These are phyloP conservation scores for Botrytis fabae DNA, from an alignment of 2,329 filamentous ascomycete genomes.

Conservation along the genomic window DNA sequence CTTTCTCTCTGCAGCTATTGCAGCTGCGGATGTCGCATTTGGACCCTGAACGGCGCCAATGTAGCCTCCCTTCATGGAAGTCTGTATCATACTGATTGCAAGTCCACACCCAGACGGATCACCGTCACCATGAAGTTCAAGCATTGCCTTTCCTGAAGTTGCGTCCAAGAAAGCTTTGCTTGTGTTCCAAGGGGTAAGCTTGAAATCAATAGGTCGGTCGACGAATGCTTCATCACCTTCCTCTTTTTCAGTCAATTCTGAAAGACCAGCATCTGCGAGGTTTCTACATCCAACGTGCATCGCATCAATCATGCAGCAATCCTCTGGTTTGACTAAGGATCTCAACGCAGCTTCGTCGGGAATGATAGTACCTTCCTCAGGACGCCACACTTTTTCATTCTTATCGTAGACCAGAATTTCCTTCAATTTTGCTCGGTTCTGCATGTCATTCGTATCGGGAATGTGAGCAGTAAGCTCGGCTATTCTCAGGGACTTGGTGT, in stretches of 20 bases:
- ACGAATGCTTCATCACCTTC: conserved; percentile 47
- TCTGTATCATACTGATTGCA: conserved; percentile 95
- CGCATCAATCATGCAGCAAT: conserved; percentile 89
- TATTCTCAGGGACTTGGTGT: conserved; percentile 67
- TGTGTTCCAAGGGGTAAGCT: conserved; percentile 93
- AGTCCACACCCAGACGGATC: conserved; percentile 92
- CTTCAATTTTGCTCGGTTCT: conserved; percentile 95
- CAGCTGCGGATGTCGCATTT: conserved; percentile 71
- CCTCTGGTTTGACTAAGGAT: conserved; percentile 89
- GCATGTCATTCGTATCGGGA: conserved; percentile 88
- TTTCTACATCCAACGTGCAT: conserved; percentile 96
- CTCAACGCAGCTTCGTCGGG: conserved; percentile 81
- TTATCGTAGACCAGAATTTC: conserved; percentile 94
- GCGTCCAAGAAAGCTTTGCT: conserved; percentile 96
- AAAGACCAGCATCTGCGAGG: conserved; percentile 87
- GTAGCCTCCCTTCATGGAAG: conserved; percentile 96
- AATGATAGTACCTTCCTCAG: conserved; percentile 69
- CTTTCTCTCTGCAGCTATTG: conserved; percentile 70
- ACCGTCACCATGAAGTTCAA: conserved; percentile 89
- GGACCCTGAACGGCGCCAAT: conserved; percentile 75
- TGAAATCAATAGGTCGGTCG: conserved; percentile 74
- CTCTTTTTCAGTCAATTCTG: conserved; percentile 64
- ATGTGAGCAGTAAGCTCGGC: conserved; percentile 91
- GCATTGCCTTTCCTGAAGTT: conserved; percentile 93
- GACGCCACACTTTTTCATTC: conserved; percentile 78